These are phyloP conservation scores for Moesziomyces antarcticus DNA, from an alignment of 1,284 basidiomycete genomes.

Conservation along the genomic window DNA sequence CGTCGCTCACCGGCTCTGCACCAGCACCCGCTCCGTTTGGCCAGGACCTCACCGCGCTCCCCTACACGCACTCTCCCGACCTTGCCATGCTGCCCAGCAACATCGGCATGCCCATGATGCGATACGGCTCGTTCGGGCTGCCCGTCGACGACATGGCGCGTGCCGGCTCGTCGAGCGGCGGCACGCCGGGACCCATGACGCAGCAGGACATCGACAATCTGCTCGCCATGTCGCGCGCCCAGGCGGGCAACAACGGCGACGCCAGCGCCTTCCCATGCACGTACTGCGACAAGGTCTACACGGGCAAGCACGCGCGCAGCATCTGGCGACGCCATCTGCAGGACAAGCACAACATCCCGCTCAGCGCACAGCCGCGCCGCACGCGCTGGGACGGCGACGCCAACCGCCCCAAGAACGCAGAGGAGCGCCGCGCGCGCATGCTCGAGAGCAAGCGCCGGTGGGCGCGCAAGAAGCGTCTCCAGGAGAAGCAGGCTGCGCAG, in stretches of 20 bases:
- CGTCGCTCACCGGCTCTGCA: constrained; percentile 17
- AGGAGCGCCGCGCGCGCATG: constrained; percentile 71
- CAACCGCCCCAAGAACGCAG: constrained; percentile 71
- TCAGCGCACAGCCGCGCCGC: constrained; percentile 71
- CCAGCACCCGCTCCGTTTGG: constrained; percentile 11
- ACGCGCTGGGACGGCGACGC: constrained; percentile 73
- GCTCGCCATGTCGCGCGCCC: constrained; percentile 58
- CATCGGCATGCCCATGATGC: constrained; percentile 32
- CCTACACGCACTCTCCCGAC: constrained; percentile 23
- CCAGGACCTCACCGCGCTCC: constrained; percentile 19
- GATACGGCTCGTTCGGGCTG: constrained; percentile 35
- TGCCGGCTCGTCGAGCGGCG: constrained; percentile 27
- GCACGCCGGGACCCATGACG: constrained; percentile 33
- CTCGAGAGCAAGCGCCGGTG: constrained; percentile 71
- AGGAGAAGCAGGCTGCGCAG: constrained; percentile 55
- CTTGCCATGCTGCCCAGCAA: constrained; percentile 21
- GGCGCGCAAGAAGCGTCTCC: constrained; percentile 70
- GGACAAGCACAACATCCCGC: constrained; percentile 73
- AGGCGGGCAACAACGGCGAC: constrained; percentile 47
- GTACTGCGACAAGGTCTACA: constrained; percentile 71
- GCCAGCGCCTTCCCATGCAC: constrained; percentile 68
- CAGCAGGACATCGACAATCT: constrained; percentile 57
- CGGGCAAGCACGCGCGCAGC: constrained; percentile 72
- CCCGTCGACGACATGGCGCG: constrained; percentile 31
- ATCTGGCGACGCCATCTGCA: constrained; percentile 73